Conservation (phyloP, 1,284 basidiomycete species). For the Laetiporus sulphureus region DNA sequence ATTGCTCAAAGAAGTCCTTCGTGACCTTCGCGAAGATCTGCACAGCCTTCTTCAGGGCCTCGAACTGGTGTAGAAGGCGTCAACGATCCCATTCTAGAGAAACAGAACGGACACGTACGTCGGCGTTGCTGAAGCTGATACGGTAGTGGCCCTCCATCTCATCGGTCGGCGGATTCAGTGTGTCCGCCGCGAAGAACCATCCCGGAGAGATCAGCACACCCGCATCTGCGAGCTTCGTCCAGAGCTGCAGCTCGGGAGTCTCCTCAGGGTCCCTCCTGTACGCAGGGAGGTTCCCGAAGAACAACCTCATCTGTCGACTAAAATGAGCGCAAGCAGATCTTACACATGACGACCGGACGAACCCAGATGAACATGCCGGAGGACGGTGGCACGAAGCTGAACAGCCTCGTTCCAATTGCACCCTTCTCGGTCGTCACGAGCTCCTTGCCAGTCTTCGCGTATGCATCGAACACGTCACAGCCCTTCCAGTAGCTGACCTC, state of each 20-base stretch:
- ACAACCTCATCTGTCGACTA: constrained; percentile 50
- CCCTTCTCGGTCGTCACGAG: constrained; percentile 35
- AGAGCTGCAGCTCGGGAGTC: constrained; percentile 49
- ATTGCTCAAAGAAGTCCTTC: constrained; percentile 23
- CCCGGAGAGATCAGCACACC: constrained; percentile 58
- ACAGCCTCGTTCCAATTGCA: constrained; percentile 30
- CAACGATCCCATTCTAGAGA: background rate
- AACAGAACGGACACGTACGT: constrained; percentile 30
- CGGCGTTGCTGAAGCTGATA: constrained; percentile 52
- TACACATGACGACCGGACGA: constrained; percentile 13
- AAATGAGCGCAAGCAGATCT: too few species aligned
- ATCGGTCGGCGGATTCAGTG: constrained; percentile 22
- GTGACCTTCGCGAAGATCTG: constrained; percentile 24
- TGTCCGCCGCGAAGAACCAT: constrained; percentile 45
- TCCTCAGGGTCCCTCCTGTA: constrained; percentile 35
- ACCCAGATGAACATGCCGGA: constrained; percentile 71
- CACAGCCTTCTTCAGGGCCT: constrained; percentile 24
- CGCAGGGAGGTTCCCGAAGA: constrained; percentile 55
- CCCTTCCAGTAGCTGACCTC: constrained; percentile 32
- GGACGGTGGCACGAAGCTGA: constrained; percentile 68
- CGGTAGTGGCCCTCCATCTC: constrained; percentile 50
- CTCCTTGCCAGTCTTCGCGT: constrained; percentile 24
- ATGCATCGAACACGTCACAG: constrained; percentile 37
- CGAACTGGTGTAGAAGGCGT: constrained; percentile 16
- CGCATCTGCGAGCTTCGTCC: constrained; percentile 48